Conservation (phyloP, 257 asterid species). For the Petrea volubilis region DNA sequence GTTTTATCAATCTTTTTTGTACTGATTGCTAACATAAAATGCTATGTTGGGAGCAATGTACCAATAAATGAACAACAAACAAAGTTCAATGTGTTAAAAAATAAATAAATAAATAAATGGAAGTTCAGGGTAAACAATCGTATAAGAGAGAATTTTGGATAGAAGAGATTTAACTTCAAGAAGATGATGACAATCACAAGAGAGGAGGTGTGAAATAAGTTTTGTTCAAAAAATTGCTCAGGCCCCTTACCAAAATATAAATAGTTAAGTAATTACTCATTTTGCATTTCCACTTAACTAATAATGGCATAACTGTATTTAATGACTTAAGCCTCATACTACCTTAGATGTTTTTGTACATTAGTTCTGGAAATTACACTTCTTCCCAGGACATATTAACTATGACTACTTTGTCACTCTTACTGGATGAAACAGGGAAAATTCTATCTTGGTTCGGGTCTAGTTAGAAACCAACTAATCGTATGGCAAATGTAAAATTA, state of each 20-base stretch:
- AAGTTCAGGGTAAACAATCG: background rate
- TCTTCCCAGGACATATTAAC: no score
- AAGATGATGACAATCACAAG: constrained; percentile 8
- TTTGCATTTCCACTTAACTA: constrained; percentile 15
- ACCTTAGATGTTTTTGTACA: background rate
- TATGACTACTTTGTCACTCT: no score
- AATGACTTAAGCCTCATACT: background rate
- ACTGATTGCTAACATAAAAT: constrained; percentile 13
- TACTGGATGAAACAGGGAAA: background rate
- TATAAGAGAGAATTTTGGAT: background rate
- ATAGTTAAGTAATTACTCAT: background rate
- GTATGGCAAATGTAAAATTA: no score
- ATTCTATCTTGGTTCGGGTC: background rate
- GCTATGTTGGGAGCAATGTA: background rate
- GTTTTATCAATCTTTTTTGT: background rate
- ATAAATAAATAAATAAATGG: no score
- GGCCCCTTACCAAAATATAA: background rate
- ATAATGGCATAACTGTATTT: constrained; percentile 6
- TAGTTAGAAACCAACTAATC: background rate
- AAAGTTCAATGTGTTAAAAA: background rate
- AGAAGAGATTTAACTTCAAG: background rate
- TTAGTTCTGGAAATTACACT: background rate
- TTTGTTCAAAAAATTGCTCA: background rate
- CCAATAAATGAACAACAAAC: background rate
- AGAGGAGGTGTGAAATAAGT: background rate